A percentile compares a stretch with the other conserved stretches of the same genome.
phyloP scores from a whole-genome alignment of 2,329 filamentous ascomycete species.

The Pseudogymnoascus pannorum region DNA sequence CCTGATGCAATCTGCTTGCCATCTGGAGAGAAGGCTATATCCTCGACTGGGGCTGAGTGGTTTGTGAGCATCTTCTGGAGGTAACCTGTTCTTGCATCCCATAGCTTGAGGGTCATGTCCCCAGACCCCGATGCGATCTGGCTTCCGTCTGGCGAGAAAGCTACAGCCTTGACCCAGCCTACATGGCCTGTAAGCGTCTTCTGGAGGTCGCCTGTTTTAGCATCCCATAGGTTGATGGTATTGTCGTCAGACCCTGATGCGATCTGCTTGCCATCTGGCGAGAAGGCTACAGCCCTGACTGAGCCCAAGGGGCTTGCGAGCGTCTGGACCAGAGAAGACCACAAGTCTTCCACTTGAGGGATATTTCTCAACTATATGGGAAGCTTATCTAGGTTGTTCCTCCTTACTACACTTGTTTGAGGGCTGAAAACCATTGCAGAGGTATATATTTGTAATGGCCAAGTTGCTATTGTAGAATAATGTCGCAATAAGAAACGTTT shows the following conservation, averaged over 20 bases:
- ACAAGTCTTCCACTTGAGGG: conserved; percentile 15
- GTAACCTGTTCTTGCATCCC: conserved; percentile 10
- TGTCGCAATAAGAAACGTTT: conserved; percentile 19
- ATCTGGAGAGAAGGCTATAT: conserved; percentile 13
- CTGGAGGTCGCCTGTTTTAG: conserved; percentile 11
- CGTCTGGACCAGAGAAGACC: conserved; percentile 15
- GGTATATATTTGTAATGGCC: conserved; percentile 19
- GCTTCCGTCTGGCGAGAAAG: conserved; percentile 15
- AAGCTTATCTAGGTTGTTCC: conserved; percentile 15
- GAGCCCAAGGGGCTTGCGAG: not conserved
- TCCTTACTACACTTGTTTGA: conserved; percentile 14
- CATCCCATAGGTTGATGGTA: conserved; percentile 13
- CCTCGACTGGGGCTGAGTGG: not conserved
- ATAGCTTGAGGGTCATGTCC: conserved; percentile 12
- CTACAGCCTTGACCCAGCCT: conserved; percentile 5
- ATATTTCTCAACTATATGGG: conserved; percentile 14
- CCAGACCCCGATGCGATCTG: conserved; percentile 13
- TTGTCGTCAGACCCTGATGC: not conserved
- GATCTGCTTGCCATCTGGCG: conserved; percentile 10
- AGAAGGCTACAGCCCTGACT: conserved; percentile 1
- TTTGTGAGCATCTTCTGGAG: conserved; percentile 11
- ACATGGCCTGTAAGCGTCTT: conserved; percentile 10
- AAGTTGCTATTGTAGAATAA: conserved; percentile 16
- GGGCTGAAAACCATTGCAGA: conserved; percentile 18
- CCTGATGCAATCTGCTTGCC: conserved; percentile 8